A percentile compares a stretch with the other conserved stretches of the same genome.
These are phyloP conservation scores for Gigaspora rosea DNA, from an alignment of 192 early-diverging fungal species.

Conservation along the genomic window DNA sequence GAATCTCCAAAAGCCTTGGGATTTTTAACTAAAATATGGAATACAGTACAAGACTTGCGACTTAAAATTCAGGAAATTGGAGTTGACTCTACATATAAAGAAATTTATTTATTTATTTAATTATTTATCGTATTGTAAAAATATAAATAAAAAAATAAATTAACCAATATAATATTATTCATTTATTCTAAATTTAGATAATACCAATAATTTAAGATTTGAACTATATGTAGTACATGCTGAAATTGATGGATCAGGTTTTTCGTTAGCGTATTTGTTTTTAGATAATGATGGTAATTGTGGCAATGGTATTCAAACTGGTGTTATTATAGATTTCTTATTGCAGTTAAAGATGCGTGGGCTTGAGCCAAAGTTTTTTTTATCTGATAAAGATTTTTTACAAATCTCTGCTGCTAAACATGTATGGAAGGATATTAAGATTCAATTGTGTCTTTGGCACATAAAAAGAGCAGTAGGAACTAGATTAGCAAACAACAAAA, in stretches of 20 bases:
- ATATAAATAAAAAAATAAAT: too few relatives aligned
- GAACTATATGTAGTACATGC: background rate
- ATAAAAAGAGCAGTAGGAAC: background rate
- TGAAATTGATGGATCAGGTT: background rate
- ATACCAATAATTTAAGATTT: background rate
- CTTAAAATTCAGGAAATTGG: background rate
- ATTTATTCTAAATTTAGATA: background rate
- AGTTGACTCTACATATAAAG: background rate
- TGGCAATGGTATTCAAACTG: background rate
- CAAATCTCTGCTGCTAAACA: background rate
- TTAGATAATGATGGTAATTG: background rate
- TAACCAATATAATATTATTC: background rate
- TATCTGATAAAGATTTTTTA: background rate
- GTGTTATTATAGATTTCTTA: background rate
- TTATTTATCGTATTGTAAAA: too few relatives aligned
- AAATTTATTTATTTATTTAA: background rate
- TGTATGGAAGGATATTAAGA: background rate
- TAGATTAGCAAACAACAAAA: background rate
- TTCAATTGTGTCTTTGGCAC: background rate
- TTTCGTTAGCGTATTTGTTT: background rate
- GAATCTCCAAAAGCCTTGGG: background rate
- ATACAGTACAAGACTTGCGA: background rate
- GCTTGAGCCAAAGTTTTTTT: background rate
- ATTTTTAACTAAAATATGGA: background rate
- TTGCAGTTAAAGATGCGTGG: background rate